Evolutionary conservation across 176 grass and related monocot species (phyloP).

Genomic region (Raddia distichophylla): DNA sequence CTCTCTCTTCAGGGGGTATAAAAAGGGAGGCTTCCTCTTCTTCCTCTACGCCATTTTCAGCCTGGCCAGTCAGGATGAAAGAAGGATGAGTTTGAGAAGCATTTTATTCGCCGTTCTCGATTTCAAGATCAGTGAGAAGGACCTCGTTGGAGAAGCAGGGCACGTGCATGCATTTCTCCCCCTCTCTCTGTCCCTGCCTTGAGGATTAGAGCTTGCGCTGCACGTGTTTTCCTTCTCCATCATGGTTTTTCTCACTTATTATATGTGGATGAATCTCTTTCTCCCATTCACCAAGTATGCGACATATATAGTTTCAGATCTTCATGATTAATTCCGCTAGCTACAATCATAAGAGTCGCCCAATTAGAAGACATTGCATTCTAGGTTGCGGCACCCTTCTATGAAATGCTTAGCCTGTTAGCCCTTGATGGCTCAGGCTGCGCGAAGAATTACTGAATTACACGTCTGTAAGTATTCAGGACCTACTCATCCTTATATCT

Average conservation of each 20-base stretch:
- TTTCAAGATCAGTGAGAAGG: slow-evolving; percentile 13
- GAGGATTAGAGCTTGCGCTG: neutral
- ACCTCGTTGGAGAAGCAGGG: slow-evolving; percentile 69
- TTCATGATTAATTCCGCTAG: neutral
- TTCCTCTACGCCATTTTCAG: neutral
- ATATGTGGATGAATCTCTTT: neutral
- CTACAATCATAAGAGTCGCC: neutral
- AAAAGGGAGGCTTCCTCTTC: neutral
- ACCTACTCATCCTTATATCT: neutral
- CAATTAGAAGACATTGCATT: neutral
- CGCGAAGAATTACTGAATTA: neutral
- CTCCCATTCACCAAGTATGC: slow-evolving; percentile 1
- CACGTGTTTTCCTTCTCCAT: slow-evolving; percentile 68
- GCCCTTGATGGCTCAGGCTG: neutral
- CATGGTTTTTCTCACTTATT: slow-evolving; percentile 46
- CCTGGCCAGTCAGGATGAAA: slow-evolving; percentile 1
- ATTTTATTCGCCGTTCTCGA: neutral
- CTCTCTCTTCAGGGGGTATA: slow-evolving; percentile 14
- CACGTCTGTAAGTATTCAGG: too few relatives aligned
- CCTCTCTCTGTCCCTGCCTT: neutral
- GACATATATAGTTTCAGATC: neutral
- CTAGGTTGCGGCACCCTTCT: too few relatives aligned
- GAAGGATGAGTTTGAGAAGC: slow-evolving; percentile 37
- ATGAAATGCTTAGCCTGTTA: neutral
- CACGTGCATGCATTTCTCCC: slow-evolving; percentile 48